These are phyloP conservation scores for Penicillium sp. DNA, from an alignment of 2,329 filamentous ascomycete species.

Conservation along the genomic window DNA sequence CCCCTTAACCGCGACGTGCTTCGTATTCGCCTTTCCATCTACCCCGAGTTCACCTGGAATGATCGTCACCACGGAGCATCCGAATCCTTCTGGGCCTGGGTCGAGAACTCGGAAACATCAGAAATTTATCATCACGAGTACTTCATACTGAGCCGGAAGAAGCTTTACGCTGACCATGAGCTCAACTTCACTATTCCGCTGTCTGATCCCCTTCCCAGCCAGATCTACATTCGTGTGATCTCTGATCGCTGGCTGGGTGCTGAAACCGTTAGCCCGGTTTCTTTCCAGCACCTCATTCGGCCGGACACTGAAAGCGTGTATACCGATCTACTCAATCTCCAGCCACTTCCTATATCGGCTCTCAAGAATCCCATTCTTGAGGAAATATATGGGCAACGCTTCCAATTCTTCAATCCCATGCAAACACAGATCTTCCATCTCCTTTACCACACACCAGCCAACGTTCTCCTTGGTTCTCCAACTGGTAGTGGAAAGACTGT, in stretches of 20 bases:
- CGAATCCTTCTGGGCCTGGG: slow-evolving; percentile 98
- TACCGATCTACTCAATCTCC: slow-evolving; percentile 86
- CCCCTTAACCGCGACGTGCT: slow-evolving; percentile 92
- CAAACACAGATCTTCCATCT: slow-evolving; percentile 98
- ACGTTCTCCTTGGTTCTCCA: slow-evolving; percentile 90
- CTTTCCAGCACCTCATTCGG: slow-evolving; percentile 95
- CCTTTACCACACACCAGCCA: slow-evolving; percentile 85
- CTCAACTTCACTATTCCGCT: slow-evolving; percentile 96
- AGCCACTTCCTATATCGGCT: slow-evolving; percentile 81
- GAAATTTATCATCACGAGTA: slow-evolving; percentile 98
- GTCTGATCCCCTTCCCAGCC: slow-evolving; percentile 85
- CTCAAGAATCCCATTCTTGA: slow-evolving; percentile 84
- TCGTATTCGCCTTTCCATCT: slow-evolving; percentile 81
- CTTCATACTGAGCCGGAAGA: slow-evolving; percentile 86
- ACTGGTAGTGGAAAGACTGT: slow-evolving; percentile 98
- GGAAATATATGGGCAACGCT: slow-evolving; percentile 81
- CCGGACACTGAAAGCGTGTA: slow-evolving; percentile 98
- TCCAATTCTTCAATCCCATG: slow-evolving; percentile 99
- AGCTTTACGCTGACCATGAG: slow-evolving; percentile 94
- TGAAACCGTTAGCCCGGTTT: slow-evolving; percentile 91
- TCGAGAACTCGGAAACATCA: slow-evolving; percentile 95
- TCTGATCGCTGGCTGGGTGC: slow-evolving; percentile 96
- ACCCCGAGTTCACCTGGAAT: slow-evolving; percentile 91
- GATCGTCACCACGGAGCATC: slow-evolving; percentile 90
- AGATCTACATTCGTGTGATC: slow-evolving; percentile 92